Evolutionary conservation across 2,329 filamentous ascomycete genomes (phyloP), one percentile per base, ranked within the genome.

Genomic region (Alternaria longipes): DNA sequence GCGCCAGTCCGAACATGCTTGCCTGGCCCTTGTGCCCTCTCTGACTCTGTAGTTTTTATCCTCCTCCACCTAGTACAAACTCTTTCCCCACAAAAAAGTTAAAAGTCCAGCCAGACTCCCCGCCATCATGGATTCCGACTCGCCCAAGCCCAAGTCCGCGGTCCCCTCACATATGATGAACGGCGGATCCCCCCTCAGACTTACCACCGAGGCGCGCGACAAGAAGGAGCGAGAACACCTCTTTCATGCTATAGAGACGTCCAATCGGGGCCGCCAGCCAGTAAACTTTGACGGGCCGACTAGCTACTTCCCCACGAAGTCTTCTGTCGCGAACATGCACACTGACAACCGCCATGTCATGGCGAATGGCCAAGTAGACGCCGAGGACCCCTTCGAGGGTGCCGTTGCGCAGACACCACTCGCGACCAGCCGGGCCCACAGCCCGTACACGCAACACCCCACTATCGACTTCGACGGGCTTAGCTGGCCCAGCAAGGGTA

Each of bases 401-500:
- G 81, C 80, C 38, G 77, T 74, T 49, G 80, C 83, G 5, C 79
- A 82, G 56, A 86, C 85, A 30, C 84, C 85, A n/a, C 78, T 84
- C 40, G 78, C 83, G 5, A 84, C 82, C 7, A 87, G 84, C 66
- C 83, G 80, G 36, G 80, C 84, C 7, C 76, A 79, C 52, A 85
- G 83, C 63, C 84, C 84, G 0, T 84, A 83, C 67, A 84, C 82
- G 8, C 78, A 82, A 53, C 80, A 83, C 47, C 82, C 84, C 16
- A 83, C 83, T 36, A 80, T 85, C 28, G 84, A 86, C 71, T 85
- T 85, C 60, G 82, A 86, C 59, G 84, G 84, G n/a, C 74, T 86
- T 54, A 85, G 83, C 64, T 86, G 84, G 83, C 84, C 84, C 18
- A 85, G 83, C 79, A 80, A 72, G 34, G 90, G 91, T 57, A 92